Conservation (phyloP, 2,329 filamentous ascomycete species). For the Paramyrothecium sp. region DNA sequence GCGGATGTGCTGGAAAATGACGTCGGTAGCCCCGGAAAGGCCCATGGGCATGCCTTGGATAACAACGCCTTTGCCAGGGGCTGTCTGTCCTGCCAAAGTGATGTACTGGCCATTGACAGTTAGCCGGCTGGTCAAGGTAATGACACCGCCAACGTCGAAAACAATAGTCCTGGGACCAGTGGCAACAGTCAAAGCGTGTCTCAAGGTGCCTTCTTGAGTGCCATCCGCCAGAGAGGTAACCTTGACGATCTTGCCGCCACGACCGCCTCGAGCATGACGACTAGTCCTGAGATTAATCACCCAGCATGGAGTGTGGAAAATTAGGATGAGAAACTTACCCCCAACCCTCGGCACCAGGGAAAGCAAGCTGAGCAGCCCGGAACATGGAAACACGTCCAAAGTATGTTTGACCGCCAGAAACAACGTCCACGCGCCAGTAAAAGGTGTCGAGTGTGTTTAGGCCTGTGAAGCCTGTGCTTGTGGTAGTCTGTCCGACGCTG, state of each 20-base stretch:
- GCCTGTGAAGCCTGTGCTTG: conserved; percentile 1
- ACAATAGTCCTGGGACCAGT: conserved; percentile 42
- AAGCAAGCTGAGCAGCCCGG: conserved; percentile 29
- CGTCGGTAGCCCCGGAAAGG: conserved; percentile 25
- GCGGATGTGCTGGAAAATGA: conserved; percentile 21
- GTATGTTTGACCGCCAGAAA: conserved; percentile 12
- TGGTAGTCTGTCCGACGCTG: not conserved
- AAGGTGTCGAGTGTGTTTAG: conserved; percentile 21
- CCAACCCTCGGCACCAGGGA: conserved; percentile 34
- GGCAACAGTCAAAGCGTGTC: conserved; percentile 35
- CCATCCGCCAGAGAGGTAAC: conserved; percentile 32
- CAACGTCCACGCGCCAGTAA: conserved; percentile 29
- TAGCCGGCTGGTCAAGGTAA: conserved; percentile 42
- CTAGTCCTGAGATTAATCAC: conserved; percentile 2
- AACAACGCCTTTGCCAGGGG: not conserved
- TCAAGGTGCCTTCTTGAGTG: conserved; percentile 26
- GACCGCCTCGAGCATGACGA: conserved; percentile 30
- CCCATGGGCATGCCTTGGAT: conserved; percentile 26
- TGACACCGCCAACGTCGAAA: conserved; percentile 46
- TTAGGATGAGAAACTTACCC: conserved; percentile 15
- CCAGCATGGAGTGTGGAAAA: no score
- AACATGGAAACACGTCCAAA: conserved; percentile 26
- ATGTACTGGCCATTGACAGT: conserved; percentile 30
- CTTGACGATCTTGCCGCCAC: conserved; percentile 32
- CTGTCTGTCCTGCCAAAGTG: not conserved